phyloP scores from a whole-genome alignment of 2,329 filamentous ascomycete species.

The Pestalotiopsis sp. region DNA sequence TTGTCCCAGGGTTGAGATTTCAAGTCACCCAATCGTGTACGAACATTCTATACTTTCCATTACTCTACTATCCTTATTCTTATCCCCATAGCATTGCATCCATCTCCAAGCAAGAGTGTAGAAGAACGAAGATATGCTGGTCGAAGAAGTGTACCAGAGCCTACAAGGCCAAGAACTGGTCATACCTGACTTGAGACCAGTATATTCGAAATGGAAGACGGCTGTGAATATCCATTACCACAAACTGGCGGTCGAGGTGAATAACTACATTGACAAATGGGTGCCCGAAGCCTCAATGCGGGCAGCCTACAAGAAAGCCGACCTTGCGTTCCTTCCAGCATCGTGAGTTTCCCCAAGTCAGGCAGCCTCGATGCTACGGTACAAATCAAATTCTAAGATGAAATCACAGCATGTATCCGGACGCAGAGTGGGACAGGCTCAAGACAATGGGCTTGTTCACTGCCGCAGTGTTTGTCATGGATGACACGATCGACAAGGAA shows the following conservation, averaged over 20 bases:
- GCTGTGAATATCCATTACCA: slow-evolving; percentile 19
- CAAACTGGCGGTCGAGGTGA: slow-evolving; percentile 15
- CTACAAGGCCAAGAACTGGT: slow-evolving; percentile 12
- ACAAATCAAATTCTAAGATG: not conserved
- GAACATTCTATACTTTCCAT: not conserved
- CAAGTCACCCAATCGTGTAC: not conserved
- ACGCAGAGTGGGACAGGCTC: slow-evolving; percentile 18
- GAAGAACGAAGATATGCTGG: not conserved
- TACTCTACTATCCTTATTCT: not conserved
- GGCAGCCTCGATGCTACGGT: not conserved
- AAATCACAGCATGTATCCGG: slow-evolving; percentile 18
- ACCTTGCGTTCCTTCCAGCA: slow-evolving; percentile 22
- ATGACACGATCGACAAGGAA: slow-evolving; percentile 24
- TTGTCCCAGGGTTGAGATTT: not conserved
- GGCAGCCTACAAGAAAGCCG: slow-evolving; percentile 19
- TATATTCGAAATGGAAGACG: slow-evolving; percentile 19
- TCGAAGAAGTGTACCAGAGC: slow-evolving; percentile 3
- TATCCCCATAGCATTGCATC: not conserved
- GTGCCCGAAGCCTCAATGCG: slow-evolving; percentile 17
- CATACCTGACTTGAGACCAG: slow-evolving; percentile 21
- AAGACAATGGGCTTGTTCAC: slow-evolving; percentile 22
- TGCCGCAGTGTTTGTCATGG: slow-evolving; percentile 22
- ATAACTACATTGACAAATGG: slow-evolving; percentile 20
- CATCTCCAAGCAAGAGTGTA: not conserved
- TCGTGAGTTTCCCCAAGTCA: slow-evolving; percentile 13